Percentiles rank a stretch among this genome's conserved stretches.
These are phyloP conservation scores for Clavispora carvajalis DNA, from an alignment of 805 yeast genomes.

Conservation along the genomic window DNA sequence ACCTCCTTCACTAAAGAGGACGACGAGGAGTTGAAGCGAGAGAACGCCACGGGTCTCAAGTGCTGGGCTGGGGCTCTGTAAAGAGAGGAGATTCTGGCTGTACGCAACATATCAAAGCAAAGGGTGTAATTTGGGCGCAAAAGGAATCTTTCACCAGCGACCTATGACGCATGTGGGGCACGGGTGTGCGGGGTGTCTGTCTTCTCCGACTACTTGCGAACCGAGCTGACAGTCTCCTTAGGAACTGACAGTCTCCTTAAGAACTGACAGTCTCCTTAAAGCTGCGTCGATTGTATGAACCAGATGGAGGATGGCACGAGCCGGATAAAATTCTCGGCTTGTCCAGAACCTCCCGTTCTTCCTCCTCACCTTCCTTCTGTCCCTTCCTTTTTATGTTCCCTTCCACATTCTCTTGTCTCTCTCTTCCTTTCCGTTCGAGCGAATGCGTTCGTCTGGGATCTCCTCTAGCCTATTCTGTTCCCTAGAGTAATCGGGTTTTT, in stretches of 20 bases:
- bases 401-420: not conserved
- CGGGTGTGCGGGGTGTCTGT: constrained; percentile 1
- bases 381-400: not conserved
- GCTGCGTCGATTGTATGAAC: too few relatives aligned
- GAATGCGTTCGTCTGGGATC: too few relatives aligned
- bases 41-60: constrained; percentile 1
- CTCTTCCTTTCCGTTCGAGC: too few relatives aligned
- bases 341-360: not conserved
- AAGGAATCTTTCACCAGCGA: not conserved
- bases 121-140: not conserved
- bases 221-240: too few relatives aligned
- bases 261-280: too few relatives aligned
- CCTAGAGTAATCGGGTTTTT: too few relatives aligned
- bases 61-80: constrained; percentile 1
- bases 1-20: constrained; percentile 25
- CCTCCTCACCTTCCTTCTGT: not conserved
- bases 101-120: constrained; percentile 8
- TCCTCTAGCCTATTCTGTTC: too few relatives aligned
- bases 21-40: constrained; percentile 11
- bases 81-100: constrained; percentile 1
- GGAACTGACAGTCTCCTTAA: too few relatives aligned
- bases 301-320: too few relatives aligned
- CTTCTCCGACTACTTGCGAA: too few relatives aligned
- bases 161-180: not conserved
- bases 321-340: not conserved